These are phyloP conservation scores for Boletellus deceptivus DNA, from an alignment of 1,284 basidiomycete species.

Conservation along the genomic window DNA sequence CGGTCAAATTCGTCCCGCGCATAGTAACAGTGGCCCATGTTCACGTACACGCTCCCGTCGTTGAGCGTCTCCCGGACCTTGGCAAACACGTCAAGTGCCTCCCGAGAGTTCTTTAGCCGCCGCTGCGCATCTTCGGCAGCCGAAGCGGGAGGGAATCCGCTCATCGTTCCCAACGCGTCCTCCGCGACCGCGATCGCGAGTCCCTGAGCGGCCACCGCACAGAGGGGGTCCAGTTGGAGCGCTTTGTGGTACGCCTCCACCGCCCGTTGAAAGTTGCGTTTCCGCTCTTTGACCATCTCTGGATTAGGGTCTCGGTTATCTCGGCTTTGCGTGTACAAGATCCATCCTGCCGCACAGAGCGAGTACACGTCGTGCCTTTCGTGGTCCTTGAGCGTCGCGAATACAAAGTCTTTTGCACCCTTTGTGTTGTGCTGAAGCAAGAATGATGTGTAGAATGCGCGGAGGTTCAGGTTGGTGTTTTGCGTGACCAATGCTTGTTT, in stretches of 20 bases:
- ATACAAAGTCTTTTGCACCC: slow-evolving; percentile 83
- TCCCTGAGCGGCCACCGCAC: slow-evolving; percentile 90
- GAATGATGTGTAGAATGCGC: slow-evolving; percentile 87
- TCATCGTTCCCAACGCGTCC: slow-evolving; percentile 71
- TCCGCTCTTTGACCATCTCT: slow-evolving; percentile 69
- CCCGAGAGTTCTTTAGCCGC: slow-evolving; percentile 68
- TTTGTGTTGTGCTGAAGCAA: slow-evolving; percentile 74
- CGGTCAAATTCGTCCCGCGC: slow-evolving; percentile 88
- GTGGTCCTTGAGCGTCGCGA: slow-evolving; percentile 77
- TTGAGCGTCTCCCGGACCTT: slow-evolving; percentile 85
- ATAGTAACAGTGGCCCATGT: slow-evolving; percentile 95
- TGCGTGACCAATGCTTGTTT: slow-evolving; percentile 83
- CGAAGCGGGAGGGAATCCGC: slow-evolving; percentile 48
- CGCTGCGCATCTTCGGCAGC: slow-evolving; percentile 63
- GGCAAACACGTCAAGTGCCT: slow-evolving; percentile 83
- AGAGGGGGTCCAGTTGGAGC: slow-evolving; percentile 74
- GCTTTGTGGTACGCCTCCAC: slow-evolving; percentile 93
- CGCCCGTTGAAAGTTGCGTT: slow-evolving; percentile 73
- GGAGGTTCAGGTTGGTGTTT: slow-evolving; percentile 70
- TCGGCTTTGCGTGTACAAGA: slow-evolving; percentile 80
- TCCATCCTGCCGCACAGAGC: slow-evolving; percentile 83
- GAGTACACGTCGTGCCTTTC: slow-evolving; percentile 89
- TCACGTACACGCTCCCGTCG: slow-evolving; percentile 87
- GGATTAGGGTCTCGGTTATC: slow-evolving; percentile 67
- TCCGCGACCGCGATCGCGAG: slow-evolving; percentile 91